Evolutionary conservation across 768 basidiomycete genomes (phyloP).

Genomic region (Boletales sp.): DNA sequence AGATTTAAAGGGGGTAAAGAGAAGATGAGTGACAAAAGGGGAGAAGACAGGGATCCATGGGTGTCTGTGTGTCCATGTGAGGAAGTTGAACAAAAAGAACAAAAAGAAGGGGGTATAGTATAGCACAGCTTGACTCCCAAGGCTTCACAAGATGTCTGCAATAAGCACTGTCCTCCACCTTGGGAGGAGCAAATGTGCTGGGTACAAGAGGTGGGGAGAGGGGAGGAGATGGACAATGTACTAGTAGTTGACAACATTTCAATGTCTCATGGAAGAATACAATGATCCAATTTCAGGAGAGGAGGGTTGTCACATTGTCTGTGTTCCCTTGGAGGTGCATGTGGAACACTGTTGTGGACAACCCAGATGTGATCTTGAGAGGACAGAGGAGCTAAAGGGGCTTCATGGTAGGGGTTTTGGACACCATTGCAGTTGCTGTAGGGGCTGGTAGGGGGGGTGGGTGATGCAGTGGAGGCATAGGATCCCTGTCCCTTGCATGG

Average conservation of each 20-base stretch:
- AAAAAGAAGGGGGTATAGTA: slow-evolving; percentile 28
- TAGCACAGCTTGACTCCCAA: slow-evolving; percentile 41
- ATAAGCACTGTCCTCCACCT: slow-evolving; percentile 32
- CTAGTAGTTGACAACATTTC: slow-evolving; percentile 39
- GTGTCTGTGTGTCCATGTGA: slow-evolving; percentile 38
- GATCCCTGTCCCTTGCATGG: no score
- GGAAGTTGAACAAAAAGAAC: slow-evolving; percentile 37
- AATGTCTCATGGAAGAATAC: slow-evolving; percentile 24
- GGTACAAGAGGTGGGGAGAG: slow-evolving; percentile 32
- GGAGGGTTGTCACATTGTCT: slow-evolving; percentile 24
- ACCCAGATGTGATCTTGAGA: slow-evolving; percentile 26
- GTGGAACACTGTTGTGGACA: slow-evolving; percentile 9
- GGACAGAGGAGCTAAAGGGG: slow-evolving; percentile 14
- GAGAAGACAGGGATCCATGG: no score
- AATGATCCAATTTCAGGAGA: slow-evolving; percentile 17
- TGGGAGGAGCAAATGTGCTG: slow-evolving; percentile 37
- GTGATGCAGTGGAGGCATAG: slow-evolving; percentile 19
- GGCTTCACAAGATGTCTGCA: slow-evolving; percentile 41
- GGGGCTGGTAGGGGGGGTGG: slow-evolving; percentile 16
- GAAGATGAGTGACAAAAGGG: slow-evolving; percentile 28
- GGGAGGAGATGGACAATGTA: slow-evolving; percentile 47
- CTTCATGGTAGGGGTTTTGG: slow-evolving; percentile 18
- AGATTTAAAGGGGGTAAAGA: slow-evolving; percentile 28
- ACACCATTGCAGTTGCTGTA: slow-evolving; percentile 20
- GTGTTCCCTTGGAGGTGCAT: slow-evolving; percentile 21